Percentiles rank a stretch among this genome's conserved stretches.
These are phyloP conservation scores for Salix dunnii DNA, from an alignment of 345 rosid species.

Conservation along the genomic window DNA sequence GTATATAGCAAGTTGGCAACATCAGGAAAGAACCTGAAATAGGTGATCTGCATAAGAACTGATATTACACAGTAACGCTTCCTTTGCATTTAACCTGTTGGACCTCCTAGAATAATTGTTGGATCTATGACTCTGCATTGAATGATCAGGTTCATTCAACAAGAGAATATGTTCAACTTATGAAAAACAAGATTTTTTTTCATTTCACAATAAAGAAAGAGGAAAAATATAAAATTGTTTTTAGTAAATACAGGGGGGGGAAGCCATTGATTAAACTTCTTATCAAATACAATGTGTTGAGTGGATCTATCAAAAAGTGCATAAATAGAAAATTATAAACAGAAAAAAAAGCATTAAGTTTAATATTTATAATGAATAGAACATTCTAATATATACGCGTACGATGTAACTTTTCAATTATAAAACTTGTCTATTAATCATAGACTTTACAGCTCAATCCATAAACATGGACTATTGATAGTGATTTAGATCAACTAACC, in stretches of 20 bases:
- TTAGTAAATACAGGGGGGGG: background rate
- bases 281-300: background rate
- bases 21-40: slow-evolving; percentile 43
- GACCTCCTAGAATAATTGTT: slow-evolving; percentile 38
- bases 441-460: too few relatives aligned
- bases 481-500: too few relatives aligned
- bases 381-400: too few relatives aligned
- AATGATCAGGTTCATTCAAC: slow-evolving; percentile 16
- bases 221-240: background rate
- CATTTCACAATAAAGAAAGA: background rate
- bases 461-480: too few relatives aligned
- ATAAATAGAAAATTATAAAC: background rate
- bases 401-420: too few relatives aligned
- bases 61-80: slow-evolving; percentile 42
- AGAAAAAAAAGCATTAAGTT: background rate
- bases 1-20: background rate
- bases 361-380: too few relatives aligned
- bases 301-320: background rate
- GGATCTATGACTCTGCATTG: slow-evolving; percentile 24
- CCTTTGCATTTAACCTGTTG: slow-evolving; percentile 44
- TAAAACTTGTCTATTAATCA: too few relatives aligned
- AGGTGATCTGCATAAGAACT: slow-evolving; percentile 47
- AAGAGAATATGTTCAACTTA: background rate
- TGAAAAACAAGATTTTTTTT: background rate
- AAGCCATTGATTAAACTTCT: background rate